These are phyloP conservation scores for Tricholoma hemisulphureum DNA, from an alignment of 768 basidiomycete species.

Conservation along the genomic window DNA sequence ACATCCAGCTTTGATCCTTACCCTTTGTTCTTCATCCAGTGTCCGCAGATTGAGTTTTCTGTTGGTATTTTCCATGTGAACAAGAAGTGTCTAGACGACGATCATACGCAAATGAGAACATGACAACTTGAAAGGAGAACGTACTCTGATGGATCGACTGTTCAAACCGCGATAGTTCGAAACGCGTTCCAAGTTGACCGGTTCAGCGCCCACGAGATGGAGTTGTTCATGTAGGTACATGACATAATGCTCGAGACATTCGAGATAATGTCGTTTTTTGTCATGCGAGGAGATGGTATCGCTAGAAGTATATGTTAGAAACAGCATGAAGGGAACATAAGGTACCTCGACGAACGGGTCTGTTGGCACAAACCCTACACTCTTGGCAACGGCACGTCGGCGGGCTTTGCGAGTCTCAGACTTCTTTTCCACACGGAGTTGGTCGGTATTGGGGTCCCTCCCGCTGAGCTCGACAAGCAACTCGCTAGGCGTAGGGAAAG, in stretches of 20 bases:
- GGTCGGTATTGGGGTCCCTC: constrained; percentile 5
- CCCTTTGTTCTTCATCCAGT: constrained; percentile 54
- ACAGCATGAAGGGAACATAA: neutral
- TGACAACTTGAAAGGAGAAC: constrained; percentile 9
- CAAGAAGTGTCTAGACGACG: constrained; percentile 56
- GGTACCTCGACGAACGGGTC: constrained; percentile 50
- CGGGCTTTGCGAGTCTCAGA: constrained; percentile 55
- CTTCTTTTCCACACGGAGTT: constrained; percentile 22
- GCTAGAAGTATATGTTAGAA: constrained; percentile 29
- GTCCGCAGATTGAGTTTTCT: constrained; percentile 50
- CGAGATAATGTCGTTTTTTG: constrained; percentile 72
- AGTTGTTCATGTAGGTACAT: constrained; percentile 64
- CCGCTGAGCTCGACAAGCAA: constrained; percentile 47
- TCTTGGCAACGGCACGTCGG: constrained; percentile 55
- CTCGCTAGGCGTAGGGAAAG: constrained; percentile 67
- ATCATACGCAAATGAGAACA: neutral
- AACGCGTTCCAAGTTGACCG: constrained; percentile 50
- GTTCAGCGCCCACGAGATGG: constrained; percentile 44
- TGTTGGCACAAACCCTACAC: constrained; percentile 55
- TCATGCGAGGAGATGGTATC: constrained; percentile 79
- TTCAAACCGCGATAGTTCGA: constrained; percentile 52
- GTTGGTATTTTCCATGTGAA: constrained; percentile 64
- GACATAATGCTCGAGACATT: constrained; percentile 72
- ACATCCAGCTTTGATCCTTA: constrained; percentile 25
- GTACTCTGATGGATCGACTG: constrained; percentile 63